phyloP scores from a whole-genome alignment of 306 rosid genomes.

The Arachis hypogaea region DNA sequence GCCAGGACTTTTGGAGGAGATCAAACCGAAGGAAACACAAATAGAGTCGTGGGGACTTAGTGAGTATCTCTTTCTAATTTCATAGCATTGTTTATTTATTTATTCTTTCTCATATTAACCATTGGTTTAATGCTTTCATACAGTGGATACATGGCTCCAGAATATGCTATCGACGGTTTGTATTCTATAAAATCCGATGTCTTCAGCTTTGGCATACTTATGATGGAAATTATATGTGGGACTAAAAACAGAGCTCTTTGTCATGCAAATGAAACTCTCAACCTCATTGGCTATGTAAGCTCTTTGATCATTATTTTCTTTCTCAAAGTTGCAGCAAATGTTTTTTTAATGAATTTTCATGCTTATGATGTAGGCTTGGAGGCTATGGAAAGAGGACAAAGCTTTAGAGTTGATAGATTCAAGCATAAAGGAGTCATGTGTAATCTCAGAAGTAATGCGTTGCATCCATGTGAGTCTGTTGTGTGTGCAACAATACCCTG shows the following conservation, averaged over 20 bases:
- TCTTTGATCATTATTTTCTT: not conserved
- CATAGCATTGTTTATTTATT: too few species aligned
- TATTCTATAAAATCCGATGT: constrained; percentile 44
- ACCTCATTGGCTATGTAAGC: constrained; percentile 59
- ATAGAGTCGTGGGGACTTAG: constrained; percentile 51
- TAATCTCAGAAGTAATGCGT: constrained; percentile 37
- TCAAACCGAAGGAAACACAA: constrained; percentile 8
- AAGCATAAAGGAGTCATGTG: constrained; percentile 31
- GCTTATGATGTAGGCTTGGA: constrained; percentile 49
- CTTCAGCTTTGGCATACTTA: constrained; percentile 42
- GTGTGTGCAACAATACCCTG: constrained; percentile 47
- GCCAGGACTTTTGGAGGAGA: constrained; percentile 21
- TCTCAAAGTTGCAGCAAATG: not conserved
- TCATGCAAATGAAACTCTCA: constrained; percentile 36
- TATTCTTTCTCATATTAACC: not conserved
- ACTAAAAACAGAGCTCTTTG: constrained; percentile 50
- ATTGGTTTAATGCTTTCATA: not conserved
- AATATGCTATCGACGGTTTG: constrained; percentile 35
- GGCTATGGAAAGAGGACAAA: constrained; percentile 48
- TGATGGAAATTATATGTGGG: constrained; percentile 51
- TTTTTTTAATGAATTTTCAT: not conserved
- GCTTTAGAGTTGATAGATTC: constrained; percentile 44
- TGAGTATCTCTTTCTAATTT: constrained; percentile 27
- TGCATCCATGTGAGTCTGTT: constrained; percentile 57
- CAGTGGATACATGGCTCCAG: constrained; percentile 61